phyloP scores from a whole-genome alignment of 208 protist species.

The Naegleria fowleri region DNA sequence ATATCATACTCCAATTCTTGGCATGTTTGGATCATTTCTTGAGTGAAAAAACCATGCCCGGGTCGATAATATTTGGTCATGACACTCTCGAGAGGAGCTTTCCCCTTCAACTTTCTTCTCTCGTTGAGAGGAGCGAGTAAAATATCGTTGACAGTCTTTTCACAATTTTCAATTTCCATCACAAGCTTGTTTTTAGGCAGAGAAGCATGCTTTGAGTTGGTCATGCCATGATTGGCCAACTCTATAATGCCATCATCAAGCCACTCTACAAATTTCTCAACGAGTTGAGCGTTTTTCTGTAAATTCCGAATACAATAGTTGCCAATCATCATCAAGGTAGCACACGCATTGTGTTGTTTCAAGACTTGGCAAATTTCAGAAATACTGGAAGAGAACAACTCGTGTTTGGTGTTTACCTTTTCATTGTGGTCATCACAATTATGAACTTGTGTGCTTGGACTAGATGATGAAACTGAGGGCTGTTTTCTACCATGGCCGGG shows the following conservation, averaged over 20 bases:
- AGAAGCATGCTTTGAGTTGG: not conserved
- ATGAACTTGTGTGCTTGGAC: too few species aligned
- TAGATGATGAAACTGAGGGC: too few species aligned
- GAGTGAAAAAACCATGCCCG: not conserved
- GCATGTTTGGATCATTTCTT: not conserved
- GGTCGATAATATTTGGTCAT: not conserved
- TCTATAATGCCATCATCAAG: not conserved
- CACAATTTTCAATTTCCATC: not conserved
- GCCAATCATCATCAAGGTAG: not conserved
- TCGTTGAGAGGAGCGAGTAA: not conserved
- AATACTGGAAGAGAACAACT: not conserved
- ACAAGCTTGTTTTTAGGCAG: not conserved
- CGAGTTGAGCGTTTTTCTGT: not conserved
- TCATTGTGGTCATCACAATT: too few species aligned
- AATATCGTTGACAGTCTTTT: not conserved
- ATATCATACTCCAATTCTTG: not conserved
- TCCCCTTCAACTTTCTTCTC: not conserved
- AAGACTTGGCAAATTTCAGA: not conserved
- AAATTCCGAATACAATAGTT: not conserved
- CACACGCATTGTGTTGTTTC: not conserved
- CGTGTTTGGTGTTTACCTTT: too few species aligned
- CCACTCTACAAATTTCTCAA: not conserved
- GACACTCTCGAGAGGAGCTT: not conserved
- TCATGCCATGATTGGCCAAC: not conserved
- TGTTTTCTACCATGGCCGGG: not conserved